A percentile compares a stretch with the other conserved stretches of the same genome.
phyloP scores from a whole-genome alignment of 2,329 filamentous ascomycete species.

The Sporothrix mexicana region DNA sequence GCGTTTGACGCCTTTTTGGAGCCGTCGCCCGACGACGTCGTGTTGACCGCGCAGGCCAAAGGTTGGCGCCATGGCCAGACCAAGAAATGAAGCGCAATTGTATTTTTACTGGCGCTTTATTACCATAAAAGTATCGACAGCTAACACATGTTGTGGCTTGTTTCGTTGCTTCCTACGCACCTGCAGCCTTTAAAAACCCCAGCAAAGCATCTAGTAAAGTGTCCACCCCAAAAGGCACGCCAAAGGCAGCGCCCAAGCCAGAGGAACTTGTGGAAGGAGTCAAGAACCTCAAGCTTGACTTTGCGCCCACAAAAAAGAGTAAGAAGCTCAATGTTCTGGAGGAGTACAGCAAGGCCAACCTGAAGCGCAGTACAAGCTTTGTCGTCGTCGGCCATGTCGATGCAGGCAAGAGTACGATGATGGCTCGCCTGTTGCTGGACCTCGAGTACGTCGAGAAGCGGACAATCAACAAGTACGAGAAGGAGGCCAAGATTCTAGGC shows the following conservation, averaged over 20 bases:
- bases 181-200: conserved; percentile 59
- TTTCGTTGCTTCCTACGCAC: conserved; percentile 19
- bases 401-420: conserved; percentile 95
- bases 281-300: conserved; percentile 52
- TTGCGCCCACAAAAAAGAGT: conserved; percentile 64
- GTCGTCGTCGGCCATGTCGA: conserved; percentile 97
- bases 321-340: conserved; percentile 86
- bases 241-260: conserved; percentile 24
- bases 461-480: conserved; percentile 84
- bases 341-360: conserved; percentile 75
- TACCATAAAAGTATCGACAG: conserved; percentile 33
- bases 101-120: conserved; percentile 2
- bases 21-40: conserved; percentile 90
- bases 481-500: conserved; percentile 87
- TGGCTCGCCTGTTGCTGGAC: conserved; percentile 92
- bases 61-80: conserved; percentile 69
- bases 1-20: conserved; percentile 69
- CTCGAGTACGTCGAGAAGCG: conserved; percentile 86
- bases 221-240: conserved; percentile 24
- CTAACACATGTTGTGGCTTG: background rate
- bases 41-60: conserved; percentile 86
- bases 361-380: conserved; percentile 85
- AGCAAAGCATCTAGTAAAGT: conserved; percentile 46
- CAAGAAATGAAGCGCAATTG: conserved; percentile 44
- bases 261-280: conserved; percentile 43